Evolutionary conservation across 1,284 basidiomycete genomes (phyloP).

Genomic region (Papiliotrema fonsecae): DNA sequence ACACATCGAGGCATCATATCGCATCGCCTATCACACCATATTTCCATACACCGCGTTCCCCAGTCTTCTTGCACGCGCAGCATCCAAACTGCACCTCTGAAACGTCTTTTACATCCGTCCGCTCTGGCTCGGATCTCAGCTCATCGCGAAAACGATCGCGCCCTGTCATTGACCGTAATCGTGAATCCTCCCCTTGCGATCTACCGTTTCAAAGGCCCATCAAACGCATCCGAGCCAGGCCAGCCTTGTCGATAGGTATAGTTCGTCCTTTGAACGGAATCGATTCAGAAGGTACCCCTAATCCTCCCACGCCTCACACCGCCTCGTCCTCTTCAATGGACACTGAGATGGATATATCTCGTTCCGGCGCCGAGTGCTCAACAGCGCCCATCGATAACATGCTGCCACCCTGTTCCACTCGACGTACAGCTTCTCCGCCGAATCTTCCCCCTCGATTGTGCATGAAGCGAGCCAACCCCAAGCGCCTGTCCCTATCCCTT

Average conservation of each 20-base stretch:
- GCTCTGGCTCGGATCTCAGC: too few species aligned
- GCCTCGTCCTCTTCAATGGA: background rate
- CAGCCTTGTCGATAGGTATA: too few species aligned
- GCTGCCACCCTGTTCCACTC: background rate
- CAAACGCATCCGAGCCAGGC: conserved; percentile 4
- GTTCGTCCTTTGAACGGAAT: background rate
- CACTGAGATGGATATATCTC: background rate
- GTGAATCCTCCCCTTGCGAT: too few species aligned
- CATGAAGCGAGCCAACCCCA: conserved; percentile 36
- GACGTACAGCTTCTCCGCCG: background rate
- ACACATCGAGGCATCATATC: background rate
- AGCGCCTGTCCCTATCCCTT: conserved; percentile 35
- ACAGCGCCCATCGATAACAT: background rate
- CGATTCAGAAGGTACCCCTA: background rate
- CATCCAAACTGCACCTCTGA: background rate
- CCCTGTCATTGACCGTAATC: background rate
- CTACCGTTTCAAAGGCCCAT: conserved; percentile 2
- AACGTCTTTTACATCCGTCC: background rate
- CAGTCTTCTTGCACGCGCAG: background rate
- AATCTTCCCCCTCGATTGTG: conserved; percentile 16
- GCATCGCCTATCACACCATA: conserved; percentile 1
- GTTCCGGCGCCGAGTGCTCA: too few species aligned
- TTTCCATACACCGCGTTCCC: background rate
- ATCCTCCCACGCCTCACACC: background rate
- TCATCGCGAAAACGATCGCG: background rate